Evolutionary conservation across 306 rosid species (phyloP), one percentile per base, ranked within the genome.

Genomic region (Lablab purpureus): DNA sequence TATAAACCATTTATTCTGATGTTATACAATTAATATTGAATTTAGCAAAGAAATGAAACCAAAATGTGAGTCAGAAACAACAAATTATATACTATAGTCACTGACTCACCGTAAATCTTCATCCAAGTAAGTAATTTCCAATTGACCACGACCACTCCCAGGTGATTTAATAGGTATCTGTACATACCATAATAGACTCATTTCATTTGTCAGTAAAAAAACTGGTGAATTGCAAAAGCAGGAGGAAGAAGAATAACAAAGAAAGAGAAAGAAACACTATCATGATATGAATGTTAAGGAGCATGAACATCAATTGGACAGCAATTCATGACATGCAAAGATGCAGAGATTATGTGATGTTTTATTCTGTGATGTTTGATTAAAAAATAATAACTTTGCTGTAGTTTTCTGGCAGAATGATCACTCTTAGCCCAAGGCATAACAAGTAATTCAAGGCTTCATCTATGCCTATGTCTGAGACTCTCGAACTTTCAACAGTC

Each of bases 141-240:
- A 71, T 73, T 88, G 87, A 50, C 98, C 98, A 3, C 93, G 96
- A 71, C 93, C 94, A 80, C 91, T 90, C 21, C 82, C 98, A 27
- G 97, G 89, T 17, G 97, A 92, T 78, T 94, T 92, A 14, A 94
- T 71, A 13, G 98, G 92, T 84, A 92, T 88, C 98, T 94, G 88
- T 60, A 76, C 13, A 63, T 50, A 56, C 10, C 74, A 89, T 54
- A 59, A 27, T 52, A 41, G 15, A 69, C 52, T 18, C 75, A 34
- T 28, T 63, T 18, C 75, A 34, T 28, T 63, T 47, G 45, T 49
- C 46, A 66, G 37, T 11, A 36, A 74, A 45, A 37, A 25, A 68
- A 49, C 12, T 43, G 50, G 28, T 21, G 36, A 71, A 36, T 76
- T 69, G 73, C 74, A 7, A 52, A 14, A 10, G 36, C 25, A 62